phyloP scores from a whole-genome alignment of 139 green algal genomes.

The Chlamydomonas urium region DNA sequence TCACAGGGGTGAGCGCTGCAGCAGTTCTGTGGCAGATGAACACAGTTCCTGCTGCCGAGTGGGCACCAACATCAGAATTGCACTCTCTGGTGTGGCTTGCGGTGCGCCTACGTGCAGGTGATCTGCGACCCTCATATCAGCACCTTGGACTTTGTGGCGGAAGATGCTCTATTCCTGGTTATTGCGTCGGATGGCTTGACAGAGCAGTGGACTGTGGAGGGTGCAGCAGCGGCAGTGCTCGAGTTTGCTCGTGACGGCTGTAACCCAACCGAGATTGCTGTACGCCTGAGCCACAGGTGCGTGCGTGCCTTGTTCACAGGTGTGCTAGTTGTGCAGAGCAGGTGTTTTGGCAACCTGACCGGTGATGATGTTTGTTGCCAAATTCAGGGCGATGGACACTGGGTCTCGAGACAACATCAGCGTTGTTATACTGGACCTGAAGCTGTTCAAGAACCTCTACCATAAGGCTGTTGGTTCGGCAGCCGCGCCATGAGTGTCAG shows the following conservation, averaged over 20 bases:
- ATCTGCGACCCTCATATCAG: conserved; percentile 16
- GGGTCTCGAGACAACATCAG: conserved; percentile 16
- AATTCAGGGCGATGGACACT: conserved; percentile 8
- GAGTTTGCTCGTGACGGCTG: not conserved
- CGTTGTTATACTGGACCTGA: conserved; percentile 9
- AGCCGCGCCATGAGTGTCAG: too few relatives aligned
- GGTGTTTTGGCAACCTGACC: too few relatives aligned
- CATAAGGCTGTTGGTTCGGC: too few relatives aligned
- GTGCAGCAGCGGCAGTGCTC: not conserved
- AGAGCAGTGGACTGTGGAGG: conserved; percentile 16
- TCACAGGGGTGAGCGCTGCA: conserved; percentile 6
- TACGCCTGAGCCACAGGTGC: not conserved
- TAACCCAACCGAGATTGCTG: not conserved
- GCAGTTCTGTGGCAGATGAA: too few relatives aligned
- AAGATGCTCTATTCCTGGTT: conserved; percentile 10
- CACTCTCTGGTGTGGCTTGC: too few relatives aligned
- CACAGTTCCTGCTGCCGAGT: too few relatives aligned
- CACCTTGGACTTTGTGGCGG: not conserved
- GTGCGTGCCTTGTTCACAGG: too few relatives aligned
- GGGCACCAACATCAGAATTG: too few relatives aligned
- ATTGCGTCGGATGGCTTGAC: conserved; percentile 15
- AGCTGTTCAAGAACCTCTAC: too few relatives aligned
- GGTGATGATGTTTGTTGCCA: not conserved
- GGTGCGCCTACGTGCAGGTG: too few relatives aligned
- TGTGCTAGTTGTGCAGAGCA: too few relatives aligned